Base-by-base conservation (phyloP, 352 stramenopile genomes). In the Plasmopara muralis region DNA sequence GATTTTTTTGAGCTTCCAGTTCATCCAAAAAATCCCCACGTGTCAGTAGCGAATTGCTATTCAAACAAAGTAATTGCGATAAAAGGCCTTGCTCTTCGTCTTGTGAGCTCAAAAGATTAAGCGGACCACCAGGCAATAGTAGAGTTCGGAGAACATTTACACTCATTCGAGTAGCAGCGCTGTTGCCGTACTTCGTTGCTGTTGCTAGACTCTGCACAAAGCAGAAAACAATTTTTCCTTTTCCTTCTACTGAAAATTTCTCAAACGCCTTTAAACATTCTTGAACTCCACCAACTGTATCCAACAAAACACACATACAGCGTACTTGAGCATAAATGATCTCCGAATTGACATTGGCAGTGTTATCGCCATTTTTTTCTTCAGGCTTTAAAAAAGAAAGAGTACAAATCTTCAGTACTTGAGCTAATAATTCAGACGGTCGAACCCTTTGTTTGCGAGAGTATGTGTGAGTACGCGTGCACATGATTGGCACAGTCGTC, bases 401-500 rank as follows among this genome's bases (percentile, higher is more conserved):
- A 33, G 16, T 29, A 45, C 34, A 70, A 16, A 42, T 44, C 28
- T 43, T 20, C 6, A 68, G 12, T 43, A 53, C 50, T 14, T 5
- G 47, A 50, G 20, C 29, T 10, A 64, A 37, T 12, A 51, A 37
- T 16, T 64, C 43, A 0, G 15, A 30, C 18, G 48, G 34, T 6
- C 62, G 60, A 5, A 50, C 41, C 44, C 66, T 73, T 47, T 60
- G 57, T 14, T 70, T 57, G 2, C 44, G 29, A n/a, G 68, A 53
- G 1, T 62, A 57, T 35, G 18, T 40, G 8, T 70, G 55, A 39
- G 65, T 77, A 13, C 80, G 71, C 4, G 69, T 62, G 51, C 77
- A 87, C 50, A 88, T 18, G 38, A 83, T 57, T 55, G 73, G 47
- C 8, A 54, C 66, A 1, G 60, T 65, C 25, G 64, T 52, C 12